phyloP scores from a whole-genome alignment of 768 basidiomycete genomes.

The Suillus ampliporus region DNA sequence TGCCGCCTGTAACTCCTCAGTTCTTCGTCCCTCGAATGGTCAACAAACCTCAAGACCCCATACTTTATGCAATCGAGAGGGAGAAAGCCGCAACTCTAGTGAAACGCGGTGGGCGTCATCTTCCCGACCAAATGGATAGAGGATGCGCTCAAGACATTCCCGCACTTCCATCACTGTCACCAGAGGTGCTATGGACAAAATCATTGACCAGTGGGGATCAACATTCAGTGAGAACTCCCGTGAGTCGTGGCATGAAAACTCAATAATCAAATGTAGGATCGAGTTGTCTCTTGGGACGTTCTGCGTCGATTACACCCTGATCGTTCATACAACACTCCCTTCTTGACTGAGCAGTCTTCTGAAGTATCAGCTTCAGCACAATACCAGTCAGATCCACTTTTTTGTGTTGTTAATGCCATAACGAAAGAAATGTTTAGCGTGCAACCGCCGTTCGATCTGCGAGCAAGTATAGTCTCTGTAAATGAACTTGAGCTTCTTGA shows the following conservation, averaged over 20 bases:
- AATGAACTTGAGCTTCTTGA: constrained; percentile 52
- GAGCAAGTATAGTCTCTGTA: constrained; percentile 48
- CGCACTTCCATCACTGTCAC: not conserved
- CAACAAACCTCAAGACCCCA: constrained; percentile 82
- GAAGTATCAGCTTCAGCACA: constrained; percentile 59
- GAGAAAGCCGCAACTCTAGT: constrained; percentile 6
- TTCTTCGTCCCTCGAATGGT: constrained; percentile 71
- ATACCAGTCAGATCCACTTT: constrained; percentile 54
- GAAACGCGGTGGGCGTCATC: not conserved
- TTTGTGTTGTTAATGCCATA: not conserved
- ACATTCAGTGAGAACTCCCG: constrained; percentile 21
- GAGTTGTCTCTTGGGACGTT: constrained; percentile 69
- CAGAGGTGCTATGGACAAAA: constrained; percentile 27
- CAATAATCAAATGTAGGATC: constrained; percentile 42
- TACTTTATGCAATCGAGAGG: constrained; percentile 59
- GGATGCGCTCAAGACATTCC: no score
- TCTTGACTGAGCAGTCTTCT: constrained; percentile 71
- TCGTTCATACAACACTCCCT: constrained; percentile 49
- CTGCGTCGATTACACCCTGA: constrained; percentile 42
- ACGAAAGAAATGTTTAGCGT: constrained; percentile 46
- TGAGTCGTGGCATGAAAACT: not conserved
- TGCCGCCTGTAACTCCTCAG: constrained; percentile 47
- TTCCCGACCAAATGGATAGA: not conserved
- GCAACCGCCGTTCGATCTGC: constrained; percentile 49
- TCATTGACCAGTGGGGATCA: constrained; percentile 12